A percentile compares a stretch with the other conserved stretches of the same genome.
Conservation (phyloP, 179 eudicot genomes). For the Actinidia arguta region DNA sequence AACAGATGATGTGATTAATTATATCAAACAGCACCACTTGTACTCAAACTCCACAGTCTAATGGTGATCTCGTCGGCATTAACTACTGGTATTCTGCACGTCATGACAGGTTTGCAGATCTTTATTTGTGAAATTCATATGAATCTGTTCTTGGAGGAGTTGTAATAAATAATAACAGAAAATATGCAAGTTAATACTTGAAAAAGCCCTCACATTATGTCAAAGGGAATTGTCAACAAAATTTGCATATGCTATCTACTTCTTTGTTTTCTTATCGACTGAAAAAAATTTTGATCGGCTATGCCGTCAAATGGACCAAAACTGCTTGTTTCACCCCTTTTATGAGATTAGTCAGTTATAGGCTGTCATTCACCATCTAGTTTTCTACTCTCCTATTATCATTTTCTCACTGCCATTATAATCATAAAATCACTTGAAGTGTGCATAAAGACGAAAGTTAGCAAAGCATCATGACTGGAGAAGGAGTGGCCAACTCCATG, state of each 20-base stretch:
- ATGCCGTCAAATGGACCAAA: neutral
- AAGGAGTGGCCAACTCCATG: neutral
- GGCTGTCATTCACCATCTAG: neutral
- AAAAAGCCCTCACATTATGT: no score
- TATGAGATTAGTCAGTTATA: no score
- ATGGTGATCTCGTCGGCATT: neutral
- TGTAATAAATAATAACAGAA: neutral
- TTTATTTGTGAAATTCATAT: neutral
- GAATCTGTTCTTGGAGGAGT: neutral
- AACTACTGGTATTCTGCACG: neutral
- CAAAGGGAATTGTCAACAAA: no score
- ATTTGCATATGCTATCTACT: no score
- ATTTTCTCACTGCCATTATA: neutral
- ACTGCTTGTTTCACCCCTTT: neutral
- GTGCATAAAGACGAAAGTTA: neutral
- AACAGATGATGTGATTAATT: slow-evolving; percentile 79
- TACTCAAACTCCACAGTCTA: slow-evolving; percentile 35
- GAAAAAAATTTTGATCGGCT: no score
- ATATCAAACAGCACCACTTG: slow-evolving; percentile 57
- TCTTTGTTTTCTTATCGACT: no score
- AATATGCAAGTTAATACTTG: neutral
- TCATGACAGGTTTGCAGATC: neutral
- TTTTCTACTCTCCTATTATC: neutral
- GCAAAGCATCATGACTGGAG: neutral
- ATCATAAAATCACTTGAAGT: neutral